Base-by-base conservation (phyloP, 2,329 filamentous ascomycete species). In the Cryphonectria parasitica region DNA sequence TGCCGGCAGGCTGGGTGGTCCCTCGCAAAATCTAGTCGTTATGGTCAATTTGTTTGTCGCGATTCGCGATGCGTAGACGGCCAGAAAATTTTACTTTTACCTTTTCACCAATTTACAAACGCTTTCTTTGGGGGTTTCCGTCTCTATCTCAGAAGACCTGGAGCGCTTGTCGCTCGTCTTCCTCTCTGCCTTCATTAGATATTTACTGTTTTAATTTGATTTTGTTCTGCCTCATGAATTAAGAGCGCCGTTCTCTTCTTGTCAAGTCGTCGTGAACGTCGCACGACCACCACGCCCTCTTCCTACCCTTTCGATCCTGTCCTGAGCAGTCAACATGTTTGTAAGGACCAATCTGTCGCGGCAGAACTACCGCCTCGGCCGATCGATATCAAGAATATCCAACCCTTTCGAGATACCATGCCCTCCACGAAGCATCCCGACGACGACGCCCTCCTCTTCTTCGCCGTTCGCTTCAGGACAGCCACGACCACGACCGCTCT, bases 251-350 rank as follows among this genome's bases (percentile, higher is more conserved):
- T 31, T 62, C 25, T 39, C 41, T 41, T 64, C 58, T 49, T 34
- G 45, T 64, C 61, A 43, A 54, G 64, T 66, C 61, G 49, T 72
- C 64, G 66, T 68, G 36, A 39, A 62, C 34, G 58, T 66, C 70
- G 63, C 68, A 41, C 72, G 39, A 66, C 43, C 43, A 43, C 22
- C n/a, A 63, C n/a, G 0, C 72, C 75, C 11, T 73, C 69, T 41
- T 17, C 36, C 69, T 31, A 0, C 72, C 75, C 11, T 73, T 70
- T 45, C 74, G 52, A 64, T 43, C 13, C 49, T 75, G 70, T 70
- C 71, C 72, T 72, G 73, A 72, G 68, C 64, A 60, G 39, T 64
- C 69, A 75, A 71, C 43, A 81, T 81, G 79, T 75, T 80, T 69
- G 71, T 77, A 60, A 79, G 79, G 64, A 75, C 77, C 8, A 75